phyloP scores from a whole-genome alignment of 352 stramenopile genomes.

The Pythium diclinum region DNA sequence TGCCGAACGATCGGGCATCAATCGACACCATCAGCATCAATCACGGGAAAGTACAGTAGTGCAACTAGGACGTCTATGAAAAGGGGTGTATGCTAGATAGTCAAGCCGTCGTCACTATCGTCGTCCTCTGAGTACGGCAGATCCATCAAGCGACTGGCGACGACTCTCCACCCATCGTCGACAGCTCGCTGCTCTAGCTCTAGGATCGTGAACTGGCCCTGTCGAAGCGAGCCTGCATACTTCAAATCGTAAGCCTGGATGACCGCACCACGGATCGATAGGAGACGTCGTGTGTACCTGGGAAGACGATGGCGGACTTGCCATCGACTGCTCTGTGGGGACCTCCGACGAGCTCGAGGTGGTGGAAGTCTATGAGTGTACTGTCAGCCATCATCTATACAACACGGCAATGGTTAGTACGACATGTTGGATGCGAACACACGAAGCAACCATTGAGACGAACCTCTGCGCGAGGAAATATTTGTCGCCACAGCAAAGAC shows the following conservation, averaged over 20 bases:
- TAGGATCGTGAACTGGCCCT: constrained; percentile 75
- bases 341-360: constrained; percentile 64
- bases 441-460: background rate
- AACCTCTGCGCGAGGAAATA: background rate
- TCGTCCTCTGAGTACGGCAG: constrained; percentile 18
- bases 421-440: too few species aligned
- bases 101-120: constrained; percentile 2
- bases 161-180: constrained; percentile 52
- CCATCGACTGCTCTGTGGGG: constrained; percentile 40
- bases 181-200: constrained; percentile 50
- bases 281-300: constrained; percentile 31
- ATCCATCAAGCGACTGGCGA: constrained; percentile 18
- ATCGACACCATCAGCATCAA: background rate
- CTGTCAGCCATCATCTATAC: constrained; percentile 1
- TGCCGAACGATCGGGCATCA: background rate
- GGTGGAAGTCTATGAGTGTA: constrained; percentile 12
- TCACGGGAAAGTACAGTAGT: background rate
- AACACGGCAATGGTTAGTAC: background rate
- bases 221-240: constrained; percentile 48
- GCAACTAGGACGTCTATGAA: background rate
- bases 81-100: background rate
- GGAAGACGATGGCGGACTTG: constrained; percentile 53
- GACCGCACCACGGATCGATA: too few species aligned
- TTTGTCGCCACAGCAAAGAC: background rate
- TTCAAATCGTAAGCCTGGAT: background rate